Conservation (phyloP, 371 early-diverging fungal species). For the Mortierella sp. region DNA sequence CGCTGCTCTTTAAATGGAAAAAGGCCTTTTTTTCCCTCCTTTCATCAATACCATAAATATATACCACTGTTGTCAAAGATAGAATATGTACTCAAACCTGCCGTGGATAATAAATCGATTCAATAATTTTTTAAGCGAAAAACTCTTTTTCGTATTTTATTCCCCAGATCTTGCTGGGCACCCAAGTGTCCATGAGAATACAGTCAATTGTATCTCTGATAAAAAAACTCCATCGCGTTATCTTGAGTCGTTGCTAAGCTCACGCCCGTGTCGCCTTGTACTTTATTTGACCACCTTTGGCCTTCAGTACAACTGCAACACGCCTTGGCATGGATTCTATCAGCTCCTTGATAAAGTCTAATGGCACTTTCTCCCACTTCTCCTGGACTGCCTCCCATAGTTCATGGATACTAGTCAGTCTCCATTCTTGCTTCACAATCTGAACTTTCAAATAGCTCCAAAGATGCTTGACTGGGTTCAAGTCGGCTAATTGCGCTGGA, state of each 20-base stretch:
- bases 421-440: neutral
- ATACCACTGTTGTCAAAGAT: too few species aligned
- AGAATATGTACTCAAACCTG: too few species aligned
- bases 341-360: neutral
- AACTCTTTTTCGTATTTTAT: too few species aligned
- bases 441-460: conserved; percentile 8
- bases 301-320: neutral
- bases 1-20: conserved; percentile 4
- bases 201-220: too few species aligned
- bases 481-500: conserved; percentile 7
- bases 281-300: conserved; percentile 6
- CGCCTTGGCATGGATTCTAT: conserved; percentile 5
- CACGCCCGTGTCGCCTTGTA: too few species aligned
- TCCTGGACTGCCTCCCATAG: conserved; percentile 3
- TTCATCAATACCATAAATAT: too few species aligned
- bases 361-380: conserved; percentile 11
- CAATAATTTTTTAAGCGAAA: too few species aligned
- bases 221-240: too few species aligned
- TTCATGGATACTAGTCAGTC: conserved; percentile 9
- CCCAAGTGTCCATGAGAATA: too few species aligned
- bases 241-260: too few species aligned
- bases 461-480: conserved; percentile 12
- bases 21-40: neutral
- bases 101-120: too few species aligned
- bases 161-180: too few species aligned